A percentile compares a stretch with the other conserved stretches of the same genome.
Evolutionary conservation across 2,329 filamentous ascomycete species (phyloP).

Genomic region (Botrytis paeoniae): DNA sequence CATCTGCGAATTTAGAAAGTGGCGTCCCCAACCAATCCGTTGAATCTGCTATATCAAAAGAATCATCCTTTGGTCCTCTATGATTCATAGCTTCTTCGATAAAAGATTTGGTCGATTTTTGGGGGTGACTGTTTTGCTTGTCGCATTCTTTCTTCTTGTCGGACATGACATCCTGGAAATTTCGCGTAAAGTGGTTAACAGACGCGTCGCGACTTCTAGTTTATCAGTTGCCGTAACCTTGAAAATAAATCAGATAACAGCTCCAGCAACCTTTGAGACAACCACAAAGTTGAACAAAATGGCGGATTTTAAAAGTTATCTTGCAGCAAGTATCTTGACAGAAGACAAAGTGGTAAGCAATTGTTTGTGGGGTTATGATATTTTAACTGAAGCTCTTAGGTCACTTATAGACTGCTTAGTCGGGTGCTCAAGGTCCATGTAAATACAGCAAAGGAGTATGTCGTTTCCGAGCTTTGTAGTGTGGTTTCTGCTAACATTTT

Average conservation of each 20-base stretch:
- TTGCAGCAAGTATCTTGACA: conserved; percentile 38
- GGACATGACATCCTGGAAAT: conserved; percentile 18
- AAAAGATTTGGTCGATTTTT: not conserved
- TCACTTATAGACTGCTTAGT: conserved; percentile 84
- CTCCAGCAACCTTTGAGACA: conserved; percentile 15
- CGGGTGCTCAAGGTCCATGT: conserved; percentile 79
- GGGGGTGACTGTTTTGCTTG: conserved; percentile 6
- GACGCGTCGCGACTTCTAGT: conserved; percentile 20
- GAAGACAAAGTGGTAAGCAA: conserved; percentile 37
- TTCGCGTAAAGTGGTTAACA: conserved; percentile 34
- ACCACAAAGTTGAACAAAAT: conserved; percentile 25
- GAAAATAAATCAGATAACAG: conserved; percentile 18
- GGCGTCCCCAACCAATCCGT: conserved; percentile 79
- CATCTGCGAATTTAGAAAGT: conserved; percentile 60
- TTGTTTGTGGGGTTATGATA: not conserved
- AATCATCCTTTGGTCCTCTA: conserved; percentile 23
- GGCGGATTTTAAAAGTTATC: conserved; percentile 38
- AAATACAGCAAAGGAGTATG: conserved; percentile 83
- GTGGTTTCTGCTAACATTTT: conserved; percentile 19
- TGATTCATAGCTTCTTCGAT: conserved; percentile 20
- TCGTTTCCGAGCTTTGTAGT: not conserved
- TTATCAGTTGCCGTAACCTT: not conserved
- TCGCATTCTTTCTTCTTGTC: conserved; percentile 19
- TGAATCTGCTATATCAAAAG: conserved; percentile 62
- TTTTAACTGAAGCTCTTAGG: conserved; percentile 47